Conservation (phyloP, 2,329 filamentous ascomycete genomes). For the Nigrograna mackinnonii region DNA sequence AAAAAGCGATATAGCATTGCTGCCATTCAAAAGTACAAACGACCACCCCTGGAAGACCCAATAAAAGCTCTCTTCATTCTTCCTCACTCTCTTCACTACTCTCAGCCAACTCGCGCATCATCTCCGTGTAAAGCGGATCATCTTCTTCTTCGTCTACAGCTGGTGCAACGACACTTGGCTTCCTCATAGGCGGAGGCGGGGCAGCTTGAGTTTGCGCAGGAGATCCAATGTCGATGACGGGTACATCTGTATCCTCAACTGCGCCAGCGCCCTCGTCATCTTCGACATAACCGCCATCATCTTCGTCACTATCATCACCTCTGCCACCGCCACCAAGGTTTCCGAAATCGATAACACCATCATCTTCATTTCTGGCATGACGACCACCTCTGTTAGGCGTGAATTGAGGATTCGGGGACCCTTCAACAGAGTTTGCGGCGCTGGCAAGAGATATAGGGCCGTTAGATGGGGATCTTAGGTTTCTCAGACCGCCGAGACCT, state of each 20-base stretch:
- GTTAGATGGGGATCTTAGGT: slow-evolving; percentile 29
- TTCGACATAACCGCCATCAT: slow-evolving; percentile 28
- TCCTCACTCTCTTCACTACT: slow-evolving; percentile 50
- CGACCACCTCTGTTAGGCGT: slow-evolving; percentile 17
- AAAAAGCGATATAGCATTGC: too few species aligned
- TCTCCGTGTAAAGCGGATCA: slow-evolving; percentile 47
- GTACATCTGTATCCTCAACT: slow-evolving; percentile 31
- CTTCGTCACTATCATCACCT: slow-evolving; percentile 26
- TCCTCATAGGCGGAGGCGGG: slow-evolving; percentile 1
- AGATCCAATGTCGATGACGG: slow-evolving; percentile 35
- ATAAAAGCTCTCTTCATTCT: slow-evolving; percentile 26
- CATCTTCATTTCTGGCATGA: slow-evolving; percentile 15
- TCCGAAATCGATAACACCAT: slow-evolving; percentile 41
- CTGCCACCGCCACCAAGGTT: slow-evolving; percentile 31
- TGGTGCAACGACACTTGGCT: slow-evolving; percentile 12
- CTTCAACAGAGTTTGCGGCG: slow-evolving; percentile 43
- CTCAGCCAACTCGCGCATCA: slow-evolving; percentile 45
- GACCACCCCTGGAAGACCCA: neutral
- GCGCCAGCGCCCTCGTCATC: slow-evolving; percentile 17
- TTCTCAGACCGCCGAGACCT: slow-evolving; percentile 16
- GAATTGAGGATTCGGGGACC: slow-evolving; percentile 25
- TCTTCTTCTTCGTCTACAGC: slow-evolving; percentile 37
- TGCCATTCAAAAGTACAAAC: neutral
- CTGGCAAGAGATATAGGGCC: slow-evolving; percentile 49
- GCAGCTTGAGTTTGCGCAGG: slow-evolving; percentile 22